Percentiles rank a stretch among this genome's conserved stretches.
Conservation (phyloP, 179 eudicot species). For the Vitellaria paradoxa region DNA sequence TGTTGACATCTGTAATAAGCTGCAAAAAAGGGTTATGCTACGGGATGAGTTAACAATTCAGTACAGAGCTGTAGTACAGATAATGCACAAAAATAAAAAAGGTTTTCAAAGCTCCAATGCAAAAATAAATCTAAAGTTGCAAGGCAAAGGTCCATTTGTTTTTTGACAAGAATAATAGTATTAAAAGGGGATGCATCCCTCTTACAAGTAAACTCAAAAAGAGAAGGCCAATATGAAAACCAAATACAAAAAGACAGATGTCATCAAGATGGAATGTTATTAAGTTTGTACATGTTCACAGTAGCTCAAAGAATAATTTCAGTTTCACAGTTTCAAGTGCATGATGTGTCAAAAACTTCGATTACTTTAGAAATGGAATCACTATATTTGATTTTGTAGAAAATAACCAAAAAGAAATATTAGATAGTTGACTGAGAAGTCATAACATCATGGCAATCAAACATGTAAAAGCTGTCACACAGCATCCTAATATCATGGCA, state of each 20-base stretch:
- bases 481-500: background rate
- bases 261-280: background rate
- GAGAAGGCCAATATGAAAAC: background rate
- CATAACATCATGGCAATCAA: background rate
- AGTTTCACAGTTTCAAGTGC: background rate
- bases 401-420: background rate
- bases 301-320: background rate
- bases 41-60: background rate
- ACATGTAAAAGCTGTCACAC: background rate
- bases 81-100: background rate
- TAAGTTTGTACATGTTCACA: background rate
- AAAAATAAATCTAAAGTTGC: no score
- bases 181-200: no score
- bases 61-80: background rate
- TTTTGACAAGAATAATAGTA: no score
- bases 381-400: background rate
- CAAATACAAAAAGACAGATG: background rate
- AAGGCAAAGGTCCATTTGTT: no score
- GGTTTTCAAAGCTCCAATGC: no score
- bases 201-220: no score
- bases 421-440: background rate
- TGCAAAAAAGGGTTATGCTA: slow-evolving; percentile 27
- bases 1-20: slow-evolving; percentile 93
- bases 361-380: background rate
- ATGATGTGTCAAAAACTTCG: background rate